Conservation (phyloP, 768 basidiomycete species). For the Chalciporus piperatus region DNA sequence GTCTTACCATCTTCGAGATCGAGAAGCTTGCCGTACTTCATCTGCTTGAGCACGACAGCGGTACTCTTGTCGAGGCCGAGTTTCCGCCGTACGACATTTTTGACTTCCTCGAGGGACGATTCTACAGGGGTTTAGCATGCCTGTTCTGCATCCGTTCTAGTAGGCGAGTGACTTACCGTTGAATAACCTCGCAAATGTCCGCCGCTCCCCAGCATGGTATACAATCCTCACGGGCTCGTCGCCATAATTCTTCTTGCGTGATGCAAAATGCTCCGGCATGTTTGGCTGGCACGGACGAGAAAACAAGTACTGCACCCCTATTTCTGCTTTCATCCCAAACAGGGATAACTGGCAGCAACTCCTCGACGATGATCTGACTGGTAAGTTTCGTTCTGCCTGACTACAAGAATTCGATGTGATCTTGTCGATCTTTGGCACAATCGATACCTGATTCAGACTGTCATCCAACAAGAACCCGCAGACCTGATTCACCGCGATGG, state of each 20-base stretch:
- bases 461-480: not conserved
- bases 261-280: too few species aligned
- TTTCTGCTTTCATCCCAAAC: too few species aligned
- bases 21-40: constrained; percentile 51
- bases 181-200: too few species aligned
- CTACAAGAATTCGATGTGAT: not conserved
- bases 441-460: not conserved
- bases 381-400: not conserved
- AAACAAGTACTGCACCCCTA: too few species aligned
- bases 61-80: constrained; percentile 46
- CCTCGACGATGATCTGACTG: not conserved
- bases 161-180: too few species aligned
- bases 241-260: too few species aligned
- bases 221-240: too few species aligned
- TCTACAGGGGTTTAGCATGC: constrained; percentile 39
- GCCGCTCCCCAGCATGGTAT: too few species aligned
- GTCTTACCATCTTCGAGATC: constrained; percentile 72
- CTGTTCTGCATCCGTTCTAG: not conserved
- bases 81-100: constrained; percentile 59
- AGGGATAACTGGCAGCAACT: constrained; percentile 9
- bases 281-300: too few species aligned
- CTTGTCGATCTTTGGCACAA: not conserved
- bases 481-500: not conserved
- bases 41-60: constrained; percentile 44
- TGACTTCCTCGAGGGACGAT: too few species aligned